These are phyloP conservation scores for Sarocladium brachiariae DNA, from an alignment of 2,329 filamentous ascomycete genomes.

Conservation along the genomic window DNA sequence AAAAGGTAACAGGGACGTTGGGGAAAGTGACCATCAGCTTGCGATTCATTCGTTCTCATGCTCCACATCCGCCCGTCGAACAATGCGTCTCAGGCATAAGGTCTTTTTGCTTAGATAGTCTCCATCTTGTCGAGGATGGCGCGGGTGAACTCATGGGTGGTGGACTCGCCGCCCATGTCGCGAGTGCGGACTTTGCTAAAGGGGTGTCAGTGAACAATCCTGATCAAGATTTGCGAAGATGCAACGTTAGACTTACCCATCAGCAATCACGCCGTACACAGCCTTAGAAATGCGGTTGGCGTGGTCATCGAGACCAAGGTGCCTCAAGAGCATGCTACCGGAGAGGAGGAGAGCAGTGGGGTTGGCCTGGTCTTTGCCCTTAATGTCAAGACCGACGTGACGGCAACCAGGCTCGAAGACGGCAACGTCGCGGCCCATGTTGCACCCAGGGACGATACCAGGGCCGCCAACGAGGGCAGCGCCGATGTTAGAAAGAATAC, in stretches of 20 bases:
- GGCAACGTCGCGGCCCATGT: constrained; percentile 97
- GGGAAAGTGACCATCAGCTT: not conserved
- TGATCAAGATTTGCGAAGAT: too few relatives aligned
- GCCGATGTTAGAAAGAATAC: constrained; percentile 97
- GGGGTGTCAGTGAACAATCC: constrained; percentile 40
- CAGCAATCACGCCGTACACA: constrained; percentile 69
- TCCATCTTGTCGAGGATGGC: constrained; percentile 97
- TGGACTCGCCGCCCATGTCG: constrained; percentile 89
- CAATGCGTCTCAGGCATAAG: not conserved
- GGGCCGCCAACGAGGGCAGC: constrained; percentile 95
- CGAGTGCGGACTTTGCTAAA: constrained; percentile 76
- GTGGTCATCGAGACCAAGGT: constrained; percentile 95
- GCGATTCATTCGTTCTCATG: not conserved
- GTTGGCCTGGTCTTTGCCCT: constrained; percentile 99
- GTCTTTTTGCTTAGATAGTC: constrained; percentile 47
- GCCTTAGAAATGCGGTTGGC: constrained; percentile 96
- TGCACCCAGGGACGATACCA: constrained; percentile 95
- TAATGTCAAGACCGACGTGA: constrained; percentile 98
- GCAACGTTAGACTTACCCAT: constrained; percentile 68
- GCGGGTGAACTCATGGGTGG: constrained; percentile 90
- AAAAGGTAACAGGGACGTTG: constrained; percentile 10
- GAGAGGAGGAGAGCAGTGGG: constrained; percentile 93
- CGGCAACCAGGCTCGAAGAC: constrained; percentile 99
- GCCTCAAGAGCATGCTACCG: constrained; percentile 92
- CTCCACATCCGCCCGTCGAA: not conserved